phyloP scores from a whole-genome alignment of 345 rosid genomes.

The Draba incana region DNA sequence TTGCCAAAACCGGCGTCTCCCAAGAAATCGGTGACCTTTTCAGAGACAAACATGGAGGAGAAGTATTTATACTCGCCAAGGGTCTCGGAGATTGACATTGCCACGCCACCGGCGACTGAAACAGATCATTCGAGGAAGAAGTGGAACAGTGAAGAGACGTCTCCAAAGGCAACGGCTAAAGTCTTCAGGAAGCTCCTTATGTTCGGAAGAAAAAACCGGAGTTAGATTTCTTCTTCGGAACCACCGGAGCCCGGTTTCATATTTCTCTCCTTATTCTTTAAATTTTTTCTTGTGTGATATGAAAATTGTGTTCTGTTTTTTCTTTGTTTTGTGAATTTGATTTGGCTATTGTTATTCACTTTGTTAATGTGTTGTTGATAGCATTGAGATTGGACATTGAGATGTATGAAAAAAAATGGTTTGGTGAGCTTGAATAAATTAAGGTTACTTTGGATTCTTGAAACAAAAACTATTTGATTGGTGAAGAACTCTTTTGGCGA shows the following conservation, averaged over 20 bases:
- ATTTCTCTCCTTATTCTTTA: constrained; percentile 5
- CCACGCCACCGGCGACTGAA: constrained; percentile 65
- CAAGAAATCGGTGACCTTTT: constrained; percentile 39
- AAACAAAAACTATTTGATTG: constrained; percentile 5
- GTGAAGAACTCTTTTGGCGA: not conserved
- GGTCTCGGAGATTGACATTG: constrained; percentile 58
- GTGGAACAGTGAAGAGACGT: constrained; percentile 71
- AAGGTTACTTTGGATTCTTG: constrained; percentile 2
- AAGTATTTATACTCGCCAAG: constrained; percentile 42
- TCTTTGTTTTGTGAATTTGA: constrained; percentile 6
- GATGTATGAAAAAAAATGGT: constrained; percentile 11
- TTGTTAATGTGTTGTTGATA: constrained; percentile 25
- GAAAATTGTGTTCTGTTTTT: not conserved
- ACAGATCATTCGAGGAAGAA: constrained; percentile 79
- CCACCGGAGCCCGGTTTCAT: not conserved
- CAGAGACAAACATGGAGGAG: constrained; percentile 45
- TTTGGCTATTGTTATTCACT: constrained; percentile 24
- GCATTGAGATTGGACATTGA: constrained; percentile 9
- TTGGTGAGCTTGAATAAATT: constrained; percentile 28
- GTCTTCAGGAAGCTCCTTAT: constrained; percentile 87
- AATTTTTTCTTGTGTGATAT: constrained; percentile 27
- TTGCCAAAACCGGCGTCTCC: constrained; percentile 45
- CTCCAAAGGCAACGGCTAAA: constrained; percentile 75
- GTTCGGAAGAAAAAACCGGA: constrained; percentile 65
- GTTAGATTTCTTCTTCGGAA: not conserved